Conservation (phyloP, 306 rosid genomes). For the Gynostemma pentaphyllum region DNA sequence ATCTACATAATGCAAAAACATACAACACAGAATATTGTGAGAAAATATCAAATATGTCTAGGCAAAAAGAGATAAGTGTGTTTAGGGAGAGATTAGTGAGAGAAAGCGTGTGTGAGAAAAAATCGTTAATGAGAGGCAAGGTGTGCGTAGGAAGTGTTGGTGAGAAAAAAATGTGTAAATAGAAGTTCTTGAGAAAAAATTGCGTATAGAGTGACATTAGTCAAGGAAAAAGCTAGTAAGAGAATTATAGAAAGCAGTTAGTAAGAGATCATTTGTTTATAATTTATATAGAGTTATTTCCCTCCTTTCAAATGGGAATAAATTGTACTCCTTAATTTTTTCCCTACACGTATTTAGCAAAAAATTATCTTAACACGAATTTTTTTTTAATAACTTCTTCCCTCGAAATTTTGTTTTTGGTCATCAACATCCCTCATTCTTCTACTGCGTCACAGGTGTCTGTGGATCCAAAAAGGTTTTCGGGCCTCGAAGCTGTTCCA, state of each 20-base stretch:
- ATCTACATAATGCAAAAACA: too few relatives aligned
- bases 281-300: too few relatives aligned
- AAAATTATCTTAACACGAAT: background rate
- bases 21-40: background rate
- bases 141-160: background rate
- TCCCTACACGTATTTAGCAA: too few relatives aligned
- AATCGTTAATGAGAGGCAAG: background rate
- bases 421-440: background rate
- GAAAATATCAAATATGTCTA: too few relatives aligned
- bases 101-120: background rate
- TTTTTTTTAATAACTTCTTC: background rate
- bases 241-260: too few relatives aligned
- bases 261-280: too few relatives aligned
- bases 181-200: too few relatives aligned
- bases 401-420: background rate
- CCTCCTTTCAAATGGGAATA: too few relatives aligned
- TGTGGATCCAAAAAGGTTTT: conserved; percentile 67
- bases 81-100: background rate
- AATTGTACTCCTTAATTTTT: too few relatives aligned
- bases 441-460: conserved; percentile 35
- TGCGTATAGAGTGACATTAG: too few relatives aligned
- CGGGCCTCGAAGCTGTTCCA: conserved; percentile 59
- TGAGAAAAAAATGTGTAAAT: too few relatives aligned
- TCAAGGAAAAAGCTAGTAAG: too few relatives aligned
- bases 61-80: background rate